These are phyloP conservation scores for Dalbergia oliveri DNA, from an alignment of 306 rosid genomes.

Conservation along the genomic window DNA sequence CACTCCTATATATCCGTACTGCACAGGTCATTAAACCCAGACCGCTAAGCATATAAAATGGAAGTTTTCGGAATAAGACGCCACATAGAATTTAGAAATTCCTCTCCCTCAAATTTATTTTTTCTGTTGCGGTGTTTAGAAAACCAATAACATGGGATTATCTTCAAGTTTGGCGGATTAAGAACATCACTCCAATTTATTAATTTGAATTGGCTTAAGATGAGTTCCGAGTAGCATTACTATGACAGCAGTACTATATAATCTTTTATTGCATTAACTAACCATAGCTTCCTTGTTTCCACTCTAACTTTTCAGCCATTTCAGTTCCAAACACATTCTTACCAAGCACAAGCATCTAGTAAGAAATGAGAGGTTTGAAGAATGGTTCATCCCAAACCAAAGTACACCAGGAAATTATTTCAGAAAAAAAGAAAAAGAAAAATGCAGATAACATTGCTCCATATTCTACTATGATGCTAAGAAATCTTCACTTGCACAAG, in stretches of 20 bases:
- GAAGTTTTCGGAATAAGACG: neutral
- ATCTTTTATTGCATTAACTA: neutral
- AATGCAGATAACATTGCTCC: slow-evolving; percentile 37
- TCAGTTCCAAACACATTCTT: slow-evolving; percentile 34
- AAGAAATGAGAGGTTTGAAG: slow-evolving; percentile 30
- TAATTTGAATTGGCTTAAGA: neutral
- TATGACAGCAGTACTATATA: neutral
- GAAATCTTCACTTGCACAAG: slow-evolving; percentile 40
- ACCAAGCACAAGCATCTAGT: slow-evolving; percentile 15
- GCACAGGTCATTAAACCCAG: neutral
- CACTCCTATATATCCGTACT: neutral
- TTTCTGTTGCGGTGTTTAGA: too few relatives aligned
- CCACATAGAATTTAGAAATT: neutral
- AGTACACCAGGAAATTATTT: slow-evolving; percentile 47
- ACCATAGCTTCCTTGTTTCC: slow-evolving; percentile 12
- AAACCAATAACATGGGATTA: too few relatives aligned
- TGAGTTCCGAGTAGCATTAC: neutral
- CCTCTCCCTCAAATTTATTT: too few relatives aligned
- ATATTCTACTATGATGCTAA: slow-evolving; percentile 38
- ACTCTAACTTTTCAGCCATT: slow-evolving; percentile 7
- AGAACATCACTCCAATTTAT: too few relatives aligned
- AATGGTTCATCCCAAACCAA: slow-evolving; percentile 42
- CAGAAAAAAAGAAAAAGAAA: slow-evolving; percentile 39
- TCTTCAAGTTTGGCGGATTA: too few relatives aligned
- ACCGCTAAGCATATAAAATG: neutral